A percentile compares a stretch with the other conserved stretches of the same genome.
Evolutionary conservation across 225 moss, liverwort and hornwort species (phyloP).

Genomic region (Polytrichum formosum): DNA sequence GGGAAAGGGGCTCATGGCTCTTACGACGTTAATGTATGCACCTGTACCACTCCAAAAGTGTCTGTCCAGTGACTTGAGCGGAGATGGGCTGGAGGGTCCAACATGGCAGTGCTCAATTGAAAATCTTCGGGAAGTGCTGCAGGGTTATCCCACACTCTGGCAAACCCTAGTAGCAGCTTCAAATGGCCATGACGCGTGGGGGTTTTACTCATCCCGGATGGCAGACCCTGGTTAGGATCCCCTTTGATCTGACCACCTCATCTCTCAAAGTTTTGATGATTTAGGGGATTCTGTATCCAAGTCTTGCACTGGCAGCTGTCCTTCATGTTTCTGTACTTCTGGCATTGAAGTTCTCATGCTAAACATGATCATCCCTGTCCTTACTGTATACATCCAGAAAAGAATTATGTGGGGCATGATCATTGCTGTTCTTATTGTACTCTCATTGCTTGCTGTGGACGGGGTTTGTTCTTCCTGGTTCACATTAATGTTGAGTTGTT

Average conservation of each 20-base stretch:
- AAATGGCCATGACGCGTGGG: constrained; percentile 35
- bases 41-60: constrained; percentile 64
- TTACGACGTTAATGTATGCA: constrained; percentile 72
- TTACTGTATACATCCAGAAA: too few species aligned
- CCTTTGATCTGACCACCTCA: not conserved
- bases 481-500: too few species aligned
- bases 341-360: too few species aligned
- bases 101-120: constrained; percentile 61
- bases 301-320: too few species aligned
- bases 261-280: too few species aligned
- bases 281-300: too few species aligned
- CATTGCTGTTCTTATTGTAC: too few species aligned
- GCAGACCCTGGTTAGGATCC: constrained; percentile 33
- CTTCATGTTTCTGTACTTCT: too few species aligned
- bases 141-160: constrained; percentile 61
- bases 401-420: too few species aligned
- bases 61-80: constrained; percentile 28
- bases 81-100: constrained; percentile 32
- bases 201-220: constrained; percentile 31
- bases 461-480: too few species aligned
- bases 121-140: constrained; percentile 44
- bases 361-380: too few species aligned
- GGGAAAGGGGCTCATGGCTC: constrained; percentile 57
- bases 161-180: constrained; percentile 33
- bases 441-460: too few species aligned